Base-by-base conservation (phyloP, 2,329 filamentous ascomycete genomes). In the Alternaria sp. region DNA sequence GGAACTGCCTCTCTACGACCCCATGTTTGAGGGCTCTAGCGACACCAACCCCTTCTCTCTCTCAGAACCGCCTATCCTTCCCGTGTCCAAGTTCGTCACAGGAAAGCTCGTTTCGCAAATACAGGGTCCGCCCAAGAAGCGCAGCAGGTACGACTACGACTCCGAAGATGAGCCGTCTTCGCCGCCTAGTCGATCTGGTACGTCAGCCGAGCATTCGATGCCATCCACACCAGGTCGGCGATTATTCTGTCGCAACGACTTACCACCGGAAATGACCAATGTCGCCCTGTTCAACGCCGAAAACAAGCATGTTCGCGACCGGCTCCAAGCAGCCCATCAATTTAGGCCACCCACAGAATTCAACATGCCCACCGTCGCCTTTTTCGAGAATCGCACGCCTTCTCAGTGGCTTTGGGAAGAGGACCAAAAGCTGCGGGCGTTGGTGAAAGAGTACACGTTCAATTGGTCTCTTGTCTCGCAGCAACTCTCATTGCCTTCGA, bases 391-490 rank as follows among this genome's bases (percentile, higher is more conserved):
- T 61, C 86, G 95, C 37, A 87, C 85, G 52, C 89, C 93, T 2
- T 98, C 95, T 3, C 93, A 97, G 72, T 99, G 95, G 95, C 92
- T 92, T 0, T 85, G 87, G 72, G 83, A 89, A 3, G 95, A 99
- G 74, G 95, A 99, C 67, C 93, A 98, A 68, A 92, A 96, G 76
- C 82, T 99, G 6, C 89, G 91, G 53, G 85, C 84, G 44, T 83
- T 96, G 39, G 95, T 97, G 17, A 90, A 92, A 68, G 92, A 98
- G 63, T 96, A 95, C 72, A 92, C 92, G 0, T 98, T 97, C 81
- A 99, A 99, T 70, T 99, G 95, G 95, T 96, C 93, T 3, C 83
- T 99, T 5, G 97, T 98, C 53, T 91, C 93, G 1, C 91, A 87
- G 67, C 89, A 94, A 59, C 81, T 98, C 52, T 85, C 87, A 2